A percentile compares a stretch with the other conserved stretches of the same genome.
Conservation (phyloP, 306 rosid species). For the Castanospermum australe region DNA sequence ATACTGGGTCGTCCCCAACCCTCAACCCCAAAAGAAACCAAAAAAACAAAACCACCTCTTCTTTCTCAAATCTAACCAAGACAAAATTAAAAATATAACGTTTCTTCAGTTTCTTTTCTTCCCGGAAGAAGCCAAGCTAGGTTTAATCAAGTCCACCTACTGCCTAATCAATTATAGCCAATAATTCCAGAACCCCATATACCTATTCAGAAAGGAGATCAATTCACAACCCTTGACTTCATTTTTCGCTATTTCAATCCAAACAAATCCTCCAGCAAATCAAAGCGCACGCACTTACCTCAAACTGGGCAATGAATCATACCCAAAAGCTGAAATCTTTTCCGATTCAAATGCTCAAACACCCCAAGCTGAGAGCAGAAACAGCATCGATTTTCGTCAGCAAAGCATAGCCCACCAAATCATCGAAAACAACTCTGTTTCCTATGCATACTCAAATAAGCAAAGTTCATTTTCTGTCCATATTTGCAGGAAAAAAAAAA, state of each 20-base stretch:
- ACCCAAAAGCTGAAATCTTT: neutral
- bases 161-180: constrained; percentile 8
- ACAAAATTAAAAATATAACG: no score
- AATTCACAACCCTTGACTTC: neutral
- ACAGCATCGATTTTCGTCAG: neutral
- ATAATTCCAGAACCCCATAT: neutral
- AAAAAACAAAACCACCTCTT: neutral
- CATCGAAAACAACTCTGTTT: constrained; percentile 17
- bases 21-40: neutral
- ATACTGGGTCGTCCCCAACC: neutral
- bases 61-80: neutral
- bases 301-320: neutral
- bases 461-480: neutral
- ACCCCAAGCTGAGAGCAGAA: neutral
- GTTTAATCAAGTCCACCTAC: neutral
- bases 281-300: neutral
- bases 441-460: neutral
- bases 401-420: constrained; percentile 5
- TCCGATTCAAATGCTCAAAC: neutral
- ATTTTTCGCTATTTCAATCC: neutral
- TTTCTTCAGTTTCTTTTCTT: no score
- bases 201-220: neutral
- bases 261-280: neutral
- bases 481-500: neutral
- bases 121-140: neutral